Percentiles rank a stretch among this genome's conserved stretches.
Evolutionary conservation across 2,329 filamentous ascomycete genomes (phyloP).

Genomic region (Teratosphaeria pseudoeucalypti): DNA sequence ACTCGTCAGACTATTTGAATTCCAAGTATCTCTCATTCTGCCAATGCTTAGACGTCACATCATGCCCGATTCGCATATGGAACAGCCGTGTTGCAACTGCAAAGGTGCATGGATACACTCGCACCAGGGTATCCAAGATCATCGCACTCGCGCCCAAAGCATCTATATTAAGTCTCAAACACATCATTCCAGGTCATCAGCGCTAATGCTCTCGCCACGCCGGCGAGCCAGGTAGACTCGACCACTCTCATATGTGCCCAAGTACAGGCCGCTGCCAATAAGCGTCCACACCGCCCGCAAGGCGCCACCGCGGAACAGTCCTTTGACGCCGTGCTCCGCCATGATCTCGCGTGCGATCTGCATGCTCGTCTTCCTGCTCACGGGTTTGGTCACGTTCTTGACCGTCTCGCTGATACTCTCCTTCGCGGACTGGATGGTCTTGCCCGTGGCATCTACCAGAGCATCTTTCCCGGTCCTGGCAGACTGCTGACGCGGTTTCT

Average conservation of each 20-base stretch:
- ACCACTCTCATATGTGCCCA: conserved; percentile 76
- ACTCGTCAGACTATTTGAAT: too few relatives aligned
- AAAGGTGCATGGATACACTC: not conserved
- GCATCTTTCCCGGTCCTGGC: conserved; percentile 15
- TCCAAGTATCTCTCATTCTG: too few relatives aligned
- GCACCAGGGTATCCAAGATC: not conserved
- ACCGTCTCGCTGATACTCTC: conserved; percentile 18
- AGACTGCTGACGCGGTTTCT: conserved; percentile 5
- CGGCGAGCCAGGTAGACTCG: conserved; percentile 43
- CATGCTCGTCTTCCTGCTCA: conserved; percentile 35
- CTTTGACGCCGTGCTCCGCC: conserved; percentile 55
- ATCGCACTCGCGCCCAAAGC: not conserved
- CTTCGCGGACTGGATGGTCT: conserved; percentile 24
- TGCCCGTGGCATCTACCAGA: conserved; percentile 32
- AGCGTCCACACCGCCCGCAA: conserved; percentile 73
- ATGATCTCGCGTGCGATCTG: conserved; percentile 57
- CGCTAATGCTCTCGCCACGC: conserved; percentile 32
- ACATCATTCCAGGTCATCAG: conserved; percentile 15
- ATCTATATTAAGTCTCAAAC: not conserved
- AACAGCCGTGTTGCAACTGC: not conserved
- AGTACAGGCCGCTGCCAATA: conserved; percentile 70
- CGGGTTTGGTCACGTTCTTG: conserved; percentile 23
- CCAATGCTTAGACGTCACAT: too few relatives aligned
- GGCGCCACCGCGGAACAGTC: conserved; percentile 66
- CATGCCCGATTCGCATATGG: too few relatives aligned